Percentiles rank a stretch among this genome's conserved stretches.
Evolutionary conservation across 148 eudicot genomes (phyloP).

Genomic region (Agrostemma githago): DNA sequence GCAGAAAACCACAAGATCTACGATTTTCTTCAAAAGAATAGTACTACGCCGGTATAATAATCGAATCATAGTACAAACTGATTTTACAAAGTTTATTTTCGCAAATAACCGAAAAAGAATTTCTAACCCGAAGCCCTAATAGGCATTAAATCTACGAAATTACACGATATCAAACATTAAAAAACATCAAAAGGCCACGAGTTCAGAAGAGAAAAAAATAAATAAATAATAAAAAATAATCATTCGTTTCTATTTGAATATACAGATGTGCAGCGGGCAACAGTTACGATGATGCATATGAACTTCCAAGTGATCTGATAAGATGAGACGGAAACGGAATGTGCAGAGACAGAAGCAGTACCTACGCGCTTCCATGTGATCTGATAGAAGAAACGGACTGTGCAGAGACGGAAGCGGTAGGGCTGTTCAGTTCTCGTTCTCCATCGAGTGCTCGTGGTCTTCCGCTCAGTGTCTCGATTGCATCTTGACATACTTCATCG

Average conservation of each 20-base stretch:
- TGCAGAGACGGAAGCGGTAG: constrained; percentile 92
- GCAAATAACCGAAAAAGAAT: not conserved
- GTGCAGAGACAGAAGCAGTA: constrained; percentile 26
- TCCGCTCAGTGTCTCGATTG: constrained; percentile 67
- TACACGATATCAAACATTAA: not conserved
- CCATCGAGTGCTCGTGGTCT: constrained; percentile 58
- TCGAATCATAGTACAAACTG: not conserved
- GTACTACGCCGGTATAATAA: not conserved
- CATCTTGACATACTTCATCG: constrained; percentile 67
- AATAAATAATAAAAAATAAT: not conserved
- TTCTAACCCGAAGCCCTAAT: constrained; percentile 4
- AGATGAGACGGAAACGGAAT: constrained; percentile 59
- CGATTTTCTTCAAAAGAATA: constrained; percentile 14
- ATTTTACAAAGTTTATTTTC: constrained; percentile 16
- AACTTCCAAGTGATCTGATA: constrained; percentile 81
- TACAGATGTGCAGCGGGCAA: too few relatives aligned
- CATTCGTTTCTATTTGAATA: too few relatives aligned
- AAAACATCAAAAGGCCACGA: not conserved
- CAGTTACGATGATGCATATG: constrained; percentile 25
- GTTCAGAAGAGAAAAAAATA: not conserved
- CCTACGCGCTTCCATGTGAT: constrained; percentile 87
- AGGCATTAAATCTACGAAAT: constrained; percentile 19
- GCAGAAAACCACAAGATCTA: not conserved
- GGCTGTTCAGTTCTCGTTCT: constrained; percentile 75
- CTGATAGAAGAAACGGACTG: constrained; percentile 78